A percentile compares a stretch with the other conserved stretches of the same genome.
Conservation (phyloP, 2,329 filamentous ascomycete species). For the Ophiocordyceps robertsii region DNA sequence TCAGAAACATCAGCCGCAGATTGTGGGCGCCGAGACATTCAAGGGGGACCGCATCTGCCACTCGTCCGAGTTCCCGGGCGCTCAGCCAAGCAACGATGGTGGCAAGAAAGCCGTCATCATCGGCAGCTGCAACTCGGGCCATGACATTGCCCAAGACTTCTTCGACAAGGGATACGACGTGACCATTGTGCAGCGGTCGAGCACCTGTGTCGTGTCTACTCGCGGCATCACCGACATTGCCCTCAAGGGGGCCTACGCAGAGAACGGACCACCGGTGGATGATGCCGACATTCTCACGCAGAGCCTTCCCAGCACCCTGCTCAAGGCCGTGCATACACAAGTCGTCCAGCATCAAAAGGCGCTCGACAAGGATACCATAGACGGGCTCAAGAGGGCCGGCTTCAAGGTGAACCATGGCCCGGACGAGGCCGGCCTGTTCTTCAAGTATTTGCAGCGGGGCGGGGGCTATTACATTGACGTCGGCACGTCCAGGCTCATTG, state of each 20-base stretch:
- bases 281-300: constrained; percentile 52
- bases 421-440: constrained; percentile 40
- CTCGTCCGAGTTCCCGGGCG: constrained; percentile 45
- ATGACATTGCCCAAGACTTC: constrained; percentile 58
- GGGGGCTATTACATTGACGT: constrained; percentile 63
- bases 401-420: constrained; percentile 48
- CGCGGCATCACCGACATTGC: constrained; percentile 36
- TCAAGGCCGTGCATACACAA: constrained; percentile 43
- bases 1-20: constrained; percentile 44
- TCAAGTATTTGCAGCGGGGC: constrained; percentile 52
- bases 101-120: constrained; percentile 52
- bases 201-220: constrained; percentile 49
- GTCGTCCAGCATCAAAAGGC: constrained; percentile 19
- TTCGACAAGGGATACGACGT: constrained; percentile 52
- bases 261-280: constrained; percentile 44
- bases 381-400: constrained; percentile 38
- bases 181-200: constrained; percentile 56
- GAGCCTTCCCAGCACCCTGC: constrained; percentile 42
- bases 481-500: constrained; percentile 47
- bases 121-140: constrained; percentile 54
- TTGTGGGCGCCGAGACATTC: constrained; percentile 45
- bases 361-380: constrained; percentile 23
- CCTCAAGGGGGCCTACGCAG: constrained; percentile 35
- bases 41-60: constrained; percentile 47
- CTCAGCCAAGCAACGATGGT: constrained; percentile 23